These are phyloP conservation scores for Phytophthora lateralis DNA, from an alignment of 352 stramenopile genomes.

Conservation along the genomic window DNA sequence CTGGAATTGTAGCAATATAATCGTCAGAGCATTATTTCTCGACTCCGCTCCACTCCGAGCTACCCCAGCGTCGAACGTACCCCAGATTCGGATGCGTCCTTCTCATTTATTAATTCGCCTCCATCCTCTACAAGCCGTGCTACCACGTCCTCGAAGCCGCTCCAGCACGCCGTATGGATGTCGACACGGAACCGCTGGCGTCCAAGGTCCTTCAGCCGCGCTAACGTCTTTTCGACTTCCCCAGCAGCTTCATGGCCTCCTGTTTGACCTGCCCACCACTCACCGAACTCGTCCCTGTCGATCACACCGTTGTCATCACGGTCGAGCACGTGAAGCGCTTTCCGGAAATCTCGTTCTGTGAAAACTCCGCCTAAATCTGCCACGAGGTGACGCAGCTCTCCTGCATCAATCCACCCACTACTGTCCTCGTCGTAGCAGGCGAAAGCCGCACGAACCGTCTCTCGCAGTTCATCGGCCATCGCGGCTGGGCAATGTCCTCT, in stretches of 20 bases:
- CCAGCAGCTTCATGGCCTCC: slow-evolving; percentile 42
- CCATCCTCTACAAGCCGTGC: slow-evolving; percentile 45
- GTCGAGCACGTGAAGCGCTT: slow-evolving; percentile 51
- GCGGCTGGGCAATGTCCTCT: background rate
- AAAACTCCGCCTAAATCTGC: slow-evolving; percentile 61
- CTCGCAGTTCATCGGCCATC: slow-evolving; percentile 44
- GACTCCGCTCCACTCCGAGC: background rate
- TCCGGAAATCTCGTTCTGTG: slow-evolving; percentile 46
- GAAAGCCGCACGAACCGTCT: slow-evolving; percentile 64
- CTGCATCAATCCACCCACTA: slow-evolving; percentile 57
- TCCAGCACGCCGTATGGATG: slow-evolving; percentile 68
- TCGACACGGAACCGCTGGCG: slow-evolving; percentile 69
- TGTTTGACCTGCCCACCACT: slow-evolving; percentile 55
- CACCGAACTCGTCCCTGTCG: slow-evolving; percentile 60
- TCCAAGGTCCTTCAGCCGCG: slow-evolving; percentile 55
- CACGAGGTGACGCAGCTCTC: slow-evolving; percentile 56
- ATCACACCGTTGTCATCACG: slow-evolving; percentile 56
- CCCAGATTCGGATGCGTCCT: slow-evolving; percentile 58
- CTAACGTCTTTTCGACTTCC: slow-evolving; percentile 57
- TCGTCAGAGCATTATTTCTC: background rate
- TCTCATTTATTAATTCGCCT: slow-evolving; percentile 45
- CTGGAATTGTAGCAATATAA: slow-evolving; percentile 28
- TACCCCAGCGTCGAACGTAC: slow-evolving; percentile 26
- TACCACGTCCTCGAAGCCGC: slow-evolving; percentile 49
- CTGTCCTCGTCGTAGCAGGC: slow-evolving; percentile 61